Conservation (phyloP, 2,329 filamentous ascomycete genomes). For the Epichloe coenophiala region DNA sequence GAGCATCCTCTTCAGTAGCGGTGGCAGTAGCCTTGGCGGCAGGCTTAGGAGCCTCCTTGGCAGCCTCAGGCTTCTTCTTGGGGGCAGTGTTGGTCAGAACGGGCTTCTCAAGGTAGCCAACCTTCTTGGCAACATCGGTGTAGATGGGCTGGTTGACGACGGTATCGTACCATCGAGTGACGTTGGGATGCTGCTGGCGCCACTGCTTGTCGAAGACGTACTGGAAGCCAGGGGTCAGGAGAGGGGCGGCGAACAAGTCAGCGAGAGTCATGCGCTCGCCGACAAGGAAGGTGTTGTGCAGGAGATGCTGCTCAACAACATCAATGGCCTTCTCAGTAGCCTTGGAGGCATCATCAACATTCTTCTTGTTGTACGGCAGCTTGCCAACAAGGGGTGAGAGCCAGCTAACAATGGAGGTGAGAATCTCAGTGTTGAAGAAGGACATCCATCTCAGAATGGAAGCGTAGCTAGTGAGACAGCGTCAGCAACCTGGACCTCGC, state of each 20-base stretch:
- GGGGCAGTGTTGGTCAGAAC: slow-evolving; percentile 56
- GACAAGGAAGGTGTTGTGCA: slow-evolving; percentile 90
- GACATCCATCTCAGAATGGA: slow-evolving; percentile 98
- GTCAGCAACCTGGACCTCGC: slow-evolving; percentile 4
- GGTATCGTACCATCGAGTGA: slow-evolving; percentile 89
- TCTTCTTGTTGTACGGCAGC: slow-evolving; percentile 95
- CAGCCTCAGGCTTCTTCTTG: slow-evolving; percentile 68
- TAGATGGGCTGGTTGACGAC: slow-evolving; percentile 87
- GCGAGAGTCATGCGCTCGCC: slow-evolving; percentile 95
- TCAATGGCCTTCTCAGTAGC: slow-evolving; percentile 51
- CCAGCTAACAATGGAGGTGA: slow-evolving; percentile 62
- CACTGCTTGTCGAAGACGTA: slow-evolving; percentile 88
- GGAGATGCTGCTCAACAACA: slow-evolving; percentile 75
- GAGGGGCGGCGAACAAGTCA: slow-evolving; percentile 71
- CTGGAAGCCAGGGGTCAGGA: slow-evolving; percentile 80
- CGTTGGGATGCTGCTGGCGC: slow-evolving; percentile 70
- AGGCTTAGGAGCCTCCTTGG: slow-evolving; percentile 55
- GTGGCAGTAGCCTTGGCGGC: slow-evolving; percentile 13
- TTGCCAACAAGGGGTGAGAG: slow-evolving; percentile 74
- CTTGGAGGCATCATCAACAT: slow-evolving; percentile 68
- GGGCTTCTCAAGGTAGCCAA: slow-evolving; percentile 70
- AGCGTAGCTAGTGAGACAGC: slow-evolving; percentile 50
- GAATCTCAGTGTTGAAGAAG: slow-evolving; percentile 81
- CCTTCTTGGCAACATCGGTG: slow-evolving; percentile 62
- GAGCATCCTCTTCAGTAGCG: slow-evolving; percentile 26